Conservation (phyloP, 1,284 basidiomycete genomes). For the Ustanciosporium gigantosporum region DNA sequence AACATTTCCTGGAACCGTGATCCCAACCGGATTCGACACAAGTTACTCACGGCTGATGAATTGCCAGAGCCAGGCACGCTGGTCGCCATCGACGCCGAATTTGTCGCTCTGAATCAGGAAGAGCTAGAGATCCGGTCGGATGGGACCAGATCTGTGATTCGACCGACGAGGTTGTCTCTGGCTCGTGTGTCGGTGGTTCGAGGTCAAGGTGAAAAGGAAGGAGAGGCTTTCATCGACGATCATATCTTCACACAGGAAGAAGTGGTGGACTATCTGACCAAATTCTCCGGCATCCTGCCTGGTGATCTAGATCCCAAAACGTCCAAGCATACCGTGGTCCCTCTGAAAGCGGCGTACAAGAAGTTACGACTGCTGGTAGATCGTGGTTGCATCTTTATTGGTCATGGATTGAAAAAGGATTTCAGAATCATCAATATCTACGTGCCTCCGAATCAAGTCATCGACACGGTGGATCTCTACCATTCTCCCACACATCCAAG, state of each 20-base stretch:
- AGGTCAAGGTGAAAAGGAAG: conserved; percentile 77
- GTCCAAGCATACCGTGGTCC: conserved; percentile 86
- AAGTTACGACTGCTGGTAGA: conserved; percentile 94
- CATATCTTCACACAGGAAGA: conserved; percentile 93
- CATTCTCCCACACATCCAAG: conserved; percentile 80
- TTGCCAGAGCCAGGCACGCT: conserved; percentile 80
- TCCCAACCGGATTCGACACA: conserved; percentile 74
- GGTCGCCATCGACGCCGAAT: conserved; percentile 95
- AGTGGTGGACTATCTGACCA: conserved; percentile 94
- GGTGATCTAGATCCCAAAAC: conserved; percentile 86
- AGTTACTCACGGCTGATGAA: conserved; percentile 74
- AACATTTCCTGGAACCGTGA: conserved; percentile 74
- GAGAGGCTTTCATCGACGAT: conserved; percentile 93
- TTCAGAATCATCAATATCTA: conserved; percentile 98
- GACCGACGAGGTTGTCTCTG: conserved; percentile 85
- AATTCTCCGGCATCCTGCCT: conserved; percentile 81
- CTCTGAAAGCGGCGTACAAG: conserved; percentile 94
- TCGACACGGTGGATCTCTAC: conserved; percentile 95
- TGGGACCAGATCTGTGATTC: conserved; percentile 86
- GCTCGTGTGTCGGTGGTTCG: conserved; percentile 93
- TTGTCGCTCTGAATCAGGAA: conserved; percentile 93
- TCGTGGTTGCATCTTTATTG: conserved; percentile 92
- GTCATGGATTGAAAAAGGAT: conserved; percentile 98
- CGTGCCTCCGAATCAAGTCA: conserved; percentile 90
- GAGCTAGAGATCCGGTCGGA: conserved; percentile 93